Evolutionary conservation across 805 yeast species (phyloP).

Genomic region (Torulaspora gathmanii): DNA sequence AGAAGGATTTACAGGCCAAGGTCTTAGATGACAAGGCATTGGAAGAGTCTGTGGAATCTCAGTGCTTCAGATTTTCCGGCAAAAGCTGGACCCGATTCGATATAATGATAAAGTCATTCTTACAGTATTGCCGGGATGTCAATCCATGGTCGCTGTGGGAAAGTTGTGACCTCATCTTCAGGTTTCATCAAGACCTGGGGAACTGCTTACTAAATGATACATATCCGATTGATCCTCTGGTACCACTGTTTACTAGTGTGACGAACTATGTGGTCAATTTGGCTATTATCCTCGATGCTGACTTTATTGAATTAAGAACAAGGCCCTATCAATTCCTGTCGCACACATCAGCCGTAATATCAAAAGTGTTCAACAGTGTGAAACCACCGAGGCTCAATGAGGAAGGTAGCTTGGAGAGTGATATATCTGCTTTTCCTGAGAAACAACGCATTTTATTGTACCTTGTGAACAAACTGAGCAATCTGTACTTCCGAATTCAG

Average conservation of each 20-base stretch:
- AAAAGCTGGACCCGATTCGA: conserved; percentile 41
- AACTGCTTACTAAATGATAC: conserved; percentile 42
- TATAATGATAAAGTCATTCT: conserved; percentile 45
- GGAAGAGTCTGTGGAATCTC: conserved; percentile 20
- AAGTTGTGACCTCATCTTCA: conserved; percentile 46
- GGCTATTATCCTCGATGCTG: conserved; percentile 24
- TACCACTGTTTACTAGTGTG: conserved; percentile 22
- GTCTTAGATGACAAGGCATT: conserved; percentile 12
- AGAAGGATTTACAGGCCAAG: conserved; percentile 23
- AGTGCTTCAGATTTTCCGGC: conserved; percentile 14
- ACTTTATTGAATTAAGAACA: conserved; percentile 16
- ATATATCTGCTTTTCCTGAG: conserved; percentile 29
- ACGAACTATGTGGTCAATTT: conserved; percentile 38
- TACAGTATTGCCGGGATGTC: conserved; percentile 45
- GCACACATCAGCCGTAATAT: conserved; percentile 49
- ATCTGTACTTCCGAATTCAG: conserved; percentile 47
- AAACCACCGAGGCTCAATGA: conserved; percentile 37
- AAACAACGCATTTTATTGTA: conserved; percentile 50
- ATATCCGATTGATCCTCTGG: conserved; percentile 35
- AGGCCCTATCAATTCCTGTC: conserved; percentile 39
- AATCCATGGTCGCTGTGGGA: conserved; percentile 48
- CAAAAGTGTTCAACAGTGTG: conserved; percentile 57
- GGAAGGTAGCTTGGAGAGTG: not conserved
- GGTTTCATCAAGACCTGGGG: conserved; percentile 43
- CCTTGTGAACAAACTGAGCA: conserved; percentile 51